Base-by-base conservation (phyloP, 306 rosid genomes). In the Carpinus fangiana region DNA sequence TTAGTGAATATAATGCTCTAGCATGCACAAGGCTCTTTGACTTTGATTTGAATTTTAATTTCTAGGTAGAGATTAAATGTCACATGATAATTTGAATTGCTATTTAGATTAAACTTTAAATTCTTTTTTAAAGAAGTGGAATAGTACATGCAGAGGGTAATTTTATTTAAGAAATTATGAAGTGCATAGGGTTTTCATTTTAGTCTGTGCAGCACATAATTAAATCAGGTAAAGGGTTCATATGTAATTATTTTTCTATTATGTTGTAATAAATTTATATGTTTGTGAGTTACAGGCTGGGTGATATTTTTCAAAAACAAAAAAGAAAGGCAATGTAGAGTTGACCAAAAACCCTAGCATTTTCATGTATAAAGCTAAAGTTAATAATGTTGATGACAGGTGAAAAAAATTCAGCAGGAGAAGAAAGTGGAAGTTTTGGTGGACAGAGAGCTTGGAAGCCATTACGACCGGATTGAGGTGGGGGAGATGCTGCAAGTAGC, bases 401-500 rank as follows among this genome's bases (percentile, higher is more conserved):
- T 89, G 79, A 95, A 86, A 89, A 95, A 90, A 85, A 83, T 95
- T 78, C 97, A 88, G 76, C 88, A 88, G 20, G 98, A 92, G 72
- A 90, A 92, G 91, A 91, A 91, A 75, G 90, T 90, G 74, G 95
- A 85, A 73, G 73, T 87, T 75, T 83, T 93, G 84, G 98, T 95
- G 86, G 98, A 95, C 85, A 87, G 90, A 79, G 97, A 92, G 79
- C 86, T 95, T 16, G 93, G 89, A 71, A 86, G 73, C 86, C 90
- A 84, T 88, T 92, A 91, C 74, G 98, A 92, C 77, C 83, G 80
- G 81, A 91, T 95, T 36, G 98, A 95, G 78, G 96, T 91, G 20
- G 96, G 93, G 74, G 98, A 95, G 81, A 92, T 92, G 96, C 82
- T 95, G 52, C 98, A 92, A 81, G 98, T 95, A 73, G 97, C 97